Percentiles rank a stretch among this genome's conserved stretches.
These are phyloP conservation scores for Psilocybe subaeruginosa DNA, from an alignment of 768 basidiomycete species.

Conservation along the genomic window DNA sequence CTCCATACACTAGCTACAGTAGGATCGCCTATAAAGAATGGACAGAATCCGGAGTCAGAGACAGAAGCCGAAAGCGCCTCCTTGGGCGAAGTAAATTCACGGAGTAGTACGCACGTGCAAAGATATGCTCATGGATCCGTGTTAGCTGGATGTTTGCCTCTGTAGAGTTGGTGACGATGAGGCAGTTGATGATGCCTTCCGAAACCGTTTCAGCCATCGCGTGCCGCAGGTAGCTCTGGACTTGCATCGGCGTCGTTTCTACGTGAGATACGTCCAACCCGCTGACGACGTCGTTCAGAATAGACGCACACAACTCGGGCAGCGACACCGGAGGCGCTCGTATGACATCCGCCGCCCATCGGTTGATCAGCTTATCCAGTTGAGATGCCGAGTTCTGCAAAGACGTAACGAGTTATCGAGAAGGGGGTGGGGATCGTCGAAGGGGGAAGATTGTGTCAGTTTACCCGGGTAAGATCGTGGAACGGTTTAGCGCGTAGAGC, in stretches of 20 bases:
- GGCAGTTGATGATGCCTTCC: slow-evolving; percentile 81
- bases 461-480: neutral
- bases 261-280: slow-evolving; percentile 47
- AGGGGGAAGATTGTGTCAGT: slow-evolving; percentile 12
- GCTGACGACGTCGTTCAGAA: slow-evolving; percentile 60
- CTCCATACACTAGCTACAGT: slow-evolving; percentile 92
- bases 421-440: slow-evolving; percentile 1
- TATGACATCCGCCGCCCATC: slow-evolving; percentile 83
- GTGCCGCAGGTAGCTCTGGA: slow-evolving; percentile 81
- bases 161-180: slow-evolving; percentile 83
- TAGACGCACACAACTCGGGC: slow-evolving; percentile 56
- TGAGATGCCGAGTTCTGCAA: slow-evolving; percentile 78
- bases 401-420: neutral
- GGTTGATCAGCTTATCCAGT: slow-evolving; percentile 81
- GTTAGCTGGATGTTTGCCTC: slow-evolving; percentile 87
- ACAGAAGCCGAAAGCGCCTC: neutral
- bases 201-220: slow-evolving; percentile 77
- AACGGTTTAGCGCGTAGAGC: neutral
- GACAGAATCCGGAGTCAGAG: slow-evolving; percentile 1
- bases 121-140: slow-evolving; percentile 87
- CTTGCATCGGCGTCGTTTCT: slow-evolving; percentile 64
- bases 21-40: slow-evolving; percentile 62
- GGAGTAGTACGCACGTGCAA: slow-evolving; percentile 61
- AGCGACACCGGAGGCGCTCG: slow-evolving; percentile 57
- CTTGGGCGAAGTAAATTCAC: neutral